Evolutionary conservation across 2,329 filamentous ascomycete species (phyloP).

Genomic region (Alternaria atra): DNA sequence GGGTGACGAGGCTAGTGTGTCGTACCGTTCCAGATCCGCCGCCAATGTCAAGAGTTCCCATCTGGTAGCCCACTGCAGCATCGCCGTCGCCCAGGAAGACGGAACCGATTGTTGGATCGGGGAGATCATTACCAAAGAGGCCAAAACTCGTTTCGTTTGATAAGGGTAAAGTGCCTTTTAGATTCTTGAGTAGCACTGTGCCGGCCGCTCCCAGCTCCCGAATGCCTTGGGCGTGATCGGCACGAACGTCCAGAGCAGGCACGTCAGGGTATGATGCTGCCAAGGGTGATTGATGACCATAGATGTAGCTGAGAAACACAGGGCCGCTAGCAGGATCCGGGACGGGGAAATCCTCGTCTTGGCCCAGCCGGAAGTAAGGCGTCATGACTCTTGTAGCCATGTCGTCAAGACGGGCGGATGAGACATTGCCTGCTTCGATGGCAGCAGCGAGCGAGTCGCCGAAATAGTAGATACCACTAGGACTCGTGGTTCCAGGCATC

Average conservation of each 20-base stretch:
- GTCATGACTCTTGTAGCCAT: conserved; percentile 59
- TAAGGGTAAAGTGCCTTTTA: conserved; percentile 59
- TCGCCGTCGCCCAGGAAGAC: conserved; percentile 12
- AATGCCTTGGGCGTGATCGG: conserved; percentile 27
- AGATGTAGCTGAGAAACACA: too few relatives aligned
- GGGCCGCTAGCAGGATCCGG: conserved; percentile 13
- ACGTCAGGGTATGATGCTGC: too few relatives aligned
- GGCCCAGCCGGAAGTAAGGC: conserved; percentile 55
- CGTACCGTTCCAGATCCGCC: conserved; percentile 55
- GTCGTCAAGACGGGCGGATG: conserved; percentile 53
- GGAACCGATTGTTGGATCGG: conserved; percentile 59
- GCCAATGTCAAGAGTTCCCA: conserved; percentile 55
- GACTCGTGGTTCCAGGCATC: conserved; percentile 45
- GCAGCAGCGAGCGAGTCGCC: neutral
- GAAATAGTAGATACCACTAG: too few relatives aligned
- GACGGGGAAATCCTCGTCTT: conserved; percentile 49
- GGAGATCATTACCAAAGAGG: conserved; percentile 60
- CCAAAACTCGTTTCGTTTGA: conserved; percentile 55
- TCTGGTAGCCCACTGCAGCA: conserved; percentile 39
- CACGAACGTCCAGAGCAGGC: too few relatives aligned
- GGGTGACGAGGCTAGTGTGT: conserved; percentile 51
- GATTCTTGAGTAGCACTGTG: conserved; percentile 59
- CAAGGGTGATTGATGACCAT: too few relatives aligned
- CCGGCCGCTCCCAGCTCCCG: conserved; percentile 53
- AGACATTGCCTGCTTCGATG: conserved; percentile 15